A percentile compares a stretch with the other conserved stretches of the same genome.
Conservation (phyloP, 2,329 filamentous ascomycete genomes). For the Trichoderma simmonsii region DNA sequence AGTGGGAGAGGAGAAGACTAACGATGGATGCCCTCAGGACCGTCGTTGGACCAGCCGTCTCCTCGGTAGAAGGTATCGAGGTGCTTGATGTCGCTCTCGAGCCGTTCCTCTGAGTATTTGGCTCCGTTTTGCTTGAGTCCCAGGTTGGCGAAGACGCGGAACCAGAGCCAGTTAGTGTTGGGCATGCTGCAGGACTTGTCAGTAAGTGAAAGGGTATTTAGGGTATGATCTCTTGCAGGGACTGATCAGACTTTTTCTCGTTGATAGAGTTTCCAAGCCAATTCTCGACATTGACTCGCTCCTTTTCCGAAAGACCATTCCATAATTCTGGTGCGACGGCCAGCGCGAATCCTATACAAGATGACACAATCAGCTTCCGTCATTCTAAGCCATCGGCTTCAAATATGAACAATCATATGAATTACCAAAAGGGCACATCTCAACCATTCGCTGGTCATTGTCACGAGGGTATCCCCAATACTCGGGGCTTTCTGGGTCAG, state of each 20-base stretch:
- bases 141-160: slow-evolving; percentile 78
- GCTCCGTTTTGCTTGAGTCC: slow-evolving; percentile 73
- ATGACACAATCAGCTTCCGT: background rate
- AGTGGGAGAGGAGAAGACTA: slow-evolving; percentile 23
- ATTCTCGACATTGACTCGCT: slow-evolving; percentile 63
- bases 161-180: slow-evolving; percentile 72
- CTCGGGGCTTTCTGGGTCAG: slow-evolving; percentile 65
- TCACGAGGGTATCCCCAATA: slow-evolving; percentile 76
- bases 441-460: slow-evolving; percentile 65
- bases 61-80: slow-evolving; percentile 80
- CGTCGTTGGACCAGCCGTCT: slow-evolving; percentile 79
- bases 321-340: slow-evolving; percentile 67
- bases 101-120: slow-evolving; percentile 63
- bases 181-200: slow-evolving; percentile 56
- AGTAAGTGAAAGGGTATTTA: background rate
- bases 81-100: slow-evolving; percentile 73
- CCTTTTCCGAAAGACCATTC: slow-evolving; percentile 59
- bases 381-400: background rate
- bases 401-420: background rate
- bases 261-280: slow-evolving; percentile 77
- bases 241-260: slow-evolving; percentile 59
- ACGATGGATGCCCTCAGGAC: slow-evolving; percentile 71
- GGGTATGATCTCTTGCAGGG: background rate
- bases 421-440: slow-evolving; percentile 71
- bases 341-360: slow-evolving; percentile 58